Base-by-base conservation (phyloP, 768 basidiomycete genomes). In the Gautieria morchelliformis region DNA sequence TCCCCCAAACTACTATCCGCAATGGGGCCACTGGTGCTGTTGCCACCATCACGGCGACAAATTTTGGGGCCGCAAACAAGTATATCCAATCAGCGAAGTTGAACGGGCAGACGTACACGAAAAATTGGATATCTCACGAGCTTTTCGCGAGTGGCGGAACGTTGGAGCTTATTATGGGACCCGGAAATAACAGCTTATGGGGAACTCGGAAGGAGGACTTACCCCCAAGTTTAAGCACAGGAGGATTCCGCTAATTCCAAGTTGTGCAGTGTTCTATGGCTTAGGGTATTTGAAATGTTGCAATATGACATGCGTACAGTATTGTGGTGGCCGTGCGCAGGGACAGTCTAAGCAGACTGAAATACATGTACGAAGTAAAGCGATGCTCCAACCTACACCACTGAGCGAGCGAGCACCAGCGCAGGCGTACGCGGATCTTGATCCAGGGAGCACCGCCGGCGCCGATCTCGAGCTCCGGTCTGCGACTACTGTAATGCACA, bases 51-150 rank as follows among this genome's bases (percentile, higher is more conserved):
- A 61, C 45, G 14, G 50, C 62, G 11, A 17, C 33, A 30, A 61
- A 63, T 46, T 63, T 61, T 41, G 60, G 58, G 33, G 52, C 46
- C 32, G 60, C 60, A n/a, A 63, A 63, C 52, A 63, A 61, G 41
- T 63, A 63, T 47, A 53, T 63, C 27, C 56, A 58, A 53, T 61
- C 60, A 19, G 62, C 62, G 37, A 61, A 42, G 56, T 45, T 63
- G 52, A 61, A 63, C 46, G 62, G 62, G 2, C 22, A 30, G 17
- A 5, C 56, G 3, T 61, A 54, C n/a, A 63, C 60, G 17, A 58
- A 58, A 52, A 61, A 60, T 54, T 63, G 56, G 57, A 58, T 63
- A 52, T 19, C 58, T 5, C 62, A 63, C 35, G 52, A 59, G 15
- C 49, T 63, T 17, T 63, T 63, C 60, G 24, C 20, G 9, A 27